These are phyloP conservation scores for Umbelopsis vinacea DNA, from an alignment of 192 early-diverging fungal species.

Conservation along the genomic window DNA sequence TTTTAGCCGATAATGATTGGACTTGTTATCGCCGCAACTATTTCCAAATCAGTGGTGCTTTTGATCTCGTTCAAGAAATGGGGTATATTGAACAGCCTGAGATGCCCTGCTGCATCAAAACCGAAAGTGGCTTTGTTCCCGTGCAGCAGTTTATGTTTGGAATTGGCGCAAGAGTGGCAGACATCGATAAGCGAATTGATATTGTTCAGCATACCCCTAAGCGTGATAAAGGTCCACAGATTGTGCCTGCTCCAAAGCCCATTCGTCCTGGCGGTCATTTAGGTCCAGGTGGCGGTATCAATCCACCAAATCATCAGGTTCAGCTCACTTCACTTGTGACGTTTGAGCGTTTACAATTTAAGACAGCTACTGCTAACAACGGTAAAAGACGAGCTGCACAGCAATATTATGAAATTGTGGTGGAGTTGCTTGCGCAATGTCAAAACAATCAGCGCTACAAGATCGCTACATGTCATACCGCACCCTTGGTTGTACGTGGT, in stretches of 20 bases:
- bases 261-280: conserved; percentile 61
- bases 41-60: conserved; percentile 76
- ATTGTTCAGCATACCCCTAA: conserved; percentile 89
- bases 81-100: conserved; percentile 45
- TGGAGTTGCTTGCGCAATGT: conserved; percentile 75
- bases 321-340: conserved; percentile 56
- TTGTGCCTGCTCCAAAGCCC: conserved; percentile 59
- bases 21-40: conserved; percentile 93
- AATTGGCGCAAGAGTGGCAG: conserved; percentile 71
- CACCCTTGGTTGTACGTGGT: conserved; percentile 86
- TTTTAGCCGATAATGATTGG: conserved; percentile 84
- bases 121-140: conserved; percentile 49
- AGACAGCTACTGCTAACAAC: conserved; percentile 92
- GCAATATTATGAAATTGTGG: conserved; percentile 84
- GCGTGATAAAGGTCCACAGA: conserved; percentile 92
- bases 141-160: conserved; percentile 75
- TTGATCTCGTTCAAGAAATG: conserved; percentile 48
- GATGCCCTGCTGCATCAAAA: conserved; percentile 66
- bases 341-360: conserved; percentile 95
- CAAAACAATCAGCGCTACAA: conserved; percentile 55
- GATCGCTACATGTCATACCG: conserved; percentile 71
- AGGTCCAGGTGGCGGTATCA: conserved; percentile 25
- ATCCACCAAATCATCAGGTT: conserved; percentile 33
- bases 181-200: conserved; percentile 70
- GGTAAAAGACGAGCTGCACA: conserved; percentile 89